Percentiles rank a stretch among this genome's conserved stretches.
Evolutionary conservation across 345 rosid genomes (phyloP).

Genomic region (Pistacia vera): DNA sequence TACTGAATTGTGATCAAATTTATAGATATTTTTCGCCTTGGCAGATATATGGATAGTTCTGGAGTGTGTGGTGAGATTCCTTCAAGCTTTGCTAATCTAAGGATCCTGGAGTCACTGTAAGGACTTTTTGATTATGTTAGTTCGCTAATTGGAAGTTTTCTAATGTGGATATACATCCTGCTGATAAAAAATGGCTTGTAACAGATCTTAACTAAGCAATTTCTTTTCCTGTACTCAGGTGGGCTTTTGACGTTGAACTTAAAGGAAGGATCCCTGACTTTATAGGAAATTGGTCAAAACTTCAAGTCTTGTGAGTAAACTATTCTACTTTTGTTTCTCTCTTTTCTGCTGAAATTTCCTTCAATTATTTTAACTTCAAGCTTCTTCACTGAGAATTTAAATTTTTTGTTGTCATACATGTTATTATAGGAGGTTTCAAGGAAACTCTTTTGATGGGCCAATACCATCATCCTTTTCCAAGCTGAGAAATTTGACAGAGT

Average conservation of each 20-base stretch:
- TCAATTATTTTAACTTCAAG: no score
- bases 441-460: slow-evolving; percentile 68
- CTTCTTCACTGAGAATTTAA: no score
- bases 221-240: slow-evolving; percentile 35
- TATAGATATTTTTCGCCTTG: slow-evolving; percentile 3
- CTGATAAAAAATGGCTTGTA: background rate
- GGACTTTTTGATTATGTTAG: slow-evolving; percentile 14
- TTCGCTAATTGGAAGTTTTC: no score
- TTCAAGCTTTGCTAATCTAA: slow-evolving; percentile 42
- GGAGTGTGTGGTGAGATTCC: slow-evolving; percentile 66
- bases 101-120: slow-evolving; percentile 33
- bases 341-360: background rate
- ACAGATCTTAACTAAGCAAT: background rate
- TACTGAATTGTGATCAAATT: background rate
- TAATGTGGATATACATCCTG: background rate
- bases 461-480: slow-evolving; percentile 61
- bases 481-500: slow-evolving; percentile 44
- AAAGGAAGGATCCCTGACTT: slow-evolving; percentile 72
- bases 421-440: slow-evolving; percentile 63
- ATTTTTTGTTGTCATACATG: background rate
- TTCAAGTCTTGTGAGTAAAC: slow-evolving; percentile 40
- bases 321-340: background rate
- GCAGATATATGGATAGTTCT: slow-evolving; percentile 55
- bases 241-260: slow-evolving; percentile 58
- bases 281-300: slow-evolving; percentile 64